phyloP scores from a whole-genome alignment of 306 rosid genomes.

The Medicago ruthenica region DNA sequence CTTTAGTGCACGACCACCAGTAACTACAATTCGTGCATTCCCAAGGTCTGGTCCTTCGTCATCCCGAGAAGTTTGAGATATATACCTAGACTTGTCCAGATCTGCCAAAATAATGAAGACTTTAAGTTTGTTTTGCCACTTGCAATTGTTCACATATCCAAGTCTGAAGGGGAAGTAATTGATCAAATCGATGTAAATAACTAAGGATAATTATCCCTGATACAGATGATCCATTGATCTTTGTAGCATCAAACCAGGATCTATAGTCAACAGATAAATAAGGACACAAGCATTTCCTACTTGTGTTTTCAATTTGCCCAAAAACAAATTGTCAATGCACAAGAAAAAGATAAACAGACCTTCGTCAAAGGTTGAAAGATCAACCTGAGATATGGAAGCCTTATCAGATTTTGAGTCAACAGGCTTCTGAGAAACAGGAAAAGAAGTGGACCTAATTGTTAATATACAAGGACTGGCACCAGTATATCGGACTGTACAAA shows the following conservation, averaged over 20 bases:
- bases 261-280: constrained; percentile 6
- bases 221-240: constrained; percentile 37
- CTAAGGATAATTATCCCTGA: constrained; percentile 28
- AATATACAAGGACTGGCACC: constrained; percentile 86
- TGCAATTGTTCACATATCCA: constrained; percentile 35
- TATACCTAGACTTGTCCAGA: constrained; percentile 68
- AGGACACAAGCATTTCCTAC: constrained; percentile 7
- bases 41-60: constrained; percentile 91
- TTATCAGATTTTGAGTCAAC: constrained; percentile 61
- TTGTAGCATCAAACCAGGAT: constrained; percentile 32
- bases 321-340: constrained; percentile 29
- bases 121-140: constrained; percentile 13
- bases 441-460: constrained; percentile 87
- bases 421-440: constrained; percentile 54
- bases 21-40: constrained; percentile 78
- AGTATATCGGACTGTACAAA: constrained; percentile 74
- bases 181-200: constrained; percentile 34
- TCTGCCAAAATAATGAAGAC: constrained; percentile 50
- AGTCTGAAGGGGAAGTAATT: constrained; percentile 1
- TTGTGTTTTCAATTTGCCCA: constrained; percentile 33
- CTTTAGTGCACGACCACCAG: constrained; percentile 92
- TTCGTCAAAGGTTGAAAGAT: constrained; percentile 85
- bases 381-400: constrained; percentile 82
- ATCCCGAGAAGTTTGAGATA: constrained; percentile 72
- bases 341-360: constrained; percentile 65